phyloP scores from a whole-genome alignment of 148 eudicot species.

The Persicaria tinctoria region DNA sequence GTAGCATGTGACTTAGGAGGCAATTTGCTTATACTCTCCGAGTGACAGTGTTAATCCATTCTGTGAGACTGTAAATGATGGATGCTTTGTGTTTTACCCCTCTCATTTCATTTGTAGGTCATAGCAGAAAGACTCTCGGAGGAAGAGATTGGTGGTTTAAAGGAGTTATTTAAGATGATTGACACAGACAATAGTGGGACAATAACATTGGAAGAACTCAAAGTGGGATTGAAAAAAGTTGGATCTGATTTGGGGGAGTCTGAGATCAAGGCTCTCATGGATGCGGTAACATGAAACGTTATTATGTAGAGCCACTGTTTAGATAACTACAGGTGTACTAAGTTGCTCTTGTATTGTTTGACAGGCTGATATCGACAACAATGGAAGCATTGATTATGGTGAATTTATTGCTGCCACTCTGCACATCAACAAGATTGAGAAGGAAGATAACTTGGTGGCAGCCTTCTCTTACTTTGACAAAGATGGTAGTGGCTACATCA shows the following conservation, averaged over 20 bases:
- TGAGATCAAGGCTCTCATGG: constrained; percentile 40
- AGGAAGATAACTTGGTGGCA: constrained; percentile 38
- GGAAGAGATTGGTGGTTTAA: constrained; percentile 39
- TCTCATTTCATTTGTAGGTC: constrained; percentile 21
- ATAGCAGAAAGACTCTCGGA: constrained; percentile 43
- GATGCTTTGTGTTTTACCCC: too few species aligned
- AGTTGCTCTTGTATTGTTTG: background rate
- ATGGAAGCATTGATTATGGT: constrained; percentile 38
- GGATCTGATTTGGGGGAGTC: constrained; percentile 39
- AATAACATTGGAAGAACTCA: constrained; percentile 35
- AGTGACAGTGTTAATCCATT: too few species aligned
- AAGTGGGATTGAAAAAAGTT: constrained; percentile 34
- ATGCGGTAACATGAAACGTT: constrained; percentile 26
- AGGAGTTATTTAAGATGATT: constrained; percentile 38
- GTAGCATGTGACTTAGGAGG: background rate
- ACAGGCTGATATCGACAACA: constrained; percentile 46
- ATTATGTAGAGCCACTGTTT: background rate
- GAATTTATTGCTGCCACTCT: constrained; percentile 44
- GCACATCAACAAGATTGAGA: constrained; percentile 42
- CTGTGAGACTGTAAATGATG: too few species aligned
- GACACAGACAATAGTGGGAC: constrained; percentile 45
- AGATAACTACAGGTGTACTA: background rate
- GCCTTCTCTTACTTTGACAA: constrained; percentile 39
- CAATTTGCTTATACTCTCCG: background rate
- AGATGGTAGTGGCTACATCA: constrained; percentile 37